Evolutionary conservation across 2,329 filamentous ascomycete species (phyloP).

Genomic region (Aspergillus latus): DNA sequence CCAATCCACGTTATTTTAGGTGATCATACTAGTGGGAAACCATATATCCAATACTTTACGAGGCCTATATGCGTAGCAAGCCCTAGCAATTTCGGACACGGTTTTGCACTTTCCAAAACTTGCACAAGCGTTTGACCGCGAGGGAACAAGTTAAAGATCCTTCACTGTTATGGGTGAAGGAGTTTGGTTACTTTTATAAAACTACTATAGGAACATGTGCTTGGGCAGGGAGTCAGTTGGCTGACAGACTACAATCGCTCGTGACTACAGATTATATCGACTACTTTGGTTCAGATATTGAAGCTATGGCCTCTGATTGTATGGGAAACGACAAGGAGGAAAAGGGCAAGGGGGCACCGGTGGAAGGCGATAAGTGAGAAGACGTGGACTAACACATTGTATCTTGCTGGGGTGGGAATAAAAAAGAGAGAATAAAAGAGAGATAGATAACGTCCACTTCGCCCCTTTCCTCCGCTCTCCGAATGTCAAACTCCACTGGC

Average conservation of each 20-base stretch:
- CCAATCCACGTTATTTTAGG: too few relatives aligned
- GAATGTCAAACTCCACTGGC: slow-evolving; percentile 47
- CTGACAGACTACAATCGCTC: neutral
- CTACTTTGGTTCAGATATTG: slow-evolving; percentile 21
- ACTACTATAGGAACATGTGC: neutral
- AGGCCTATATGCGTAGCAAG: too few relatives aligned
- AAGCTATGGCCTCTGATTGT: slow-evolving; percentile 16
- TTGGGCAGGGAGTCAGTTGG: neutral
- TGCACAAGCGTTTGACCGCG: too few relatives aligned
- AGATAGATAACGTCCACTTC: slow-evolving; percentile 41
- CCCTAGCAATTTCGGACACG: too few relatives aligned
- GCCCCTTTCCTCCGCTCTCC: slow-evolving; percentile 42
- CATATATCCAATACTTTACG: too few relatives aligned
- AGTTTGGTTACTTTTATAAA: too few relatives aligned
- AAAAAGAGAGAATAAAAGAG: slow-evolving; percentile 41
- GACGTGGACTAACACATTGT: slow-evolving; percentile 35
- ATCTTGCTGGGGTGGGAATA: slow-evolving; percentile 43
- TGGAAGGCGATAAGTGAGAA: slow-evolving; percentile 27
- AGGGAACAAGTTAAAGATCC: too few relatives aligned
- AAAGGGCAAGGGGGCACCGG: slow-evolving; percentile 14
- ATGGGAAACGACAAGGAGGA: slow-evolving; percentile 14
- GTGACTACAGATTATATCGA: slow-evolving; percentile 8
- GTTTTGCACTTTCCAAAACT: too few relatives aligned
- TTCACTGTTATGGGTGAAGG: too few relatives aligned
- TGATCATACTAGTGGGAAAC: too few relatives aligned